A percentile compares a stretch with the other conserved stretches of the same genome.
phyloP scores from a whole-genome alignment of 768 basidiomycete genomes.

The Pleurotus pulmonarius region DNA sequence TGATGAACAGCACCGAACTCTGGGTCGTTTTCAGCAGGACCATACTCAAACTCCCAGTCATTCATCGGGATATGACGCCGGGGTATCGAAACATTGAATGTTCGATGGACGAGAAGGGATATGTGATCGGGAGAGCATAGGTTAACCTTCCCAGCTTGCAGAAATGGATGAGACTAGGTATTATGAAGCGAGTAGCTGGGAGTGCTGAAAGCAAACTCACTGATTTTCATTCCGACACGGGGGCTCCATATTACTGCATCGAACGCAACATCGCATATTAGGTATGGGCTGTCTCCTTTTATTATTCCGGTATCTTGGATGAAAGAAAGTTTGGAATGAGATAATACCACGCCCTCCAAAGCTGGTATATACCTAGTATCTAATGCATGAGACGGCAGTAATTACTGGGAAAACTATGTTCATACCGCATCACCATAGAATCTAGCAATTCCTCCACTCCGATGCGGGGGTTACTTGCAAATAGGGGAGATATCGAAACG shows the following conservation, averaged over 20 bases:
- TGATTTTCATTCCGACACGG: slow-evolving; percentile 71
- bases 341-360: slow-evolving; percentile 82
- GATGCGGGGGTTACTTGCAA: slow-evolving; percentile 62
- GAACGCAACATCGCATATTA: slow-evolving; percentile 70
- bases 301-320: slow-evolving; percentile 60
- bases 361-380: slow-evolving; percentile 78
- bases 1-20: slow-evolving; percentile 48
- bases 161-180: slow-evolving; percentile 1
- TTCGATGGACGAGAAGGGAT: slow-evolving; percentile 83
- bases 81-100: slow-evolving; percentile 95
- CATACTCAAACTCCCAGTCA: slow-evolving; percentile 84
- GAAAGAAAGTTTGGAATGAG: slow-evolving; percentile 78
- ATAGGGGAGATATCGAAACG: slow-evolving; percentile 79
- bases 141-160: slow-evolving; percentile 77
- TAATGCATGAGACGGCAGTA: not conserved
- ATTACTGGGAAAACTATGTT: slow-evolving; percentile 6
- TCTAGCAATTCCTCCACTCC: slow-evolving; percentile 91
- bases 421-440: slow-evolving; percentile 92
- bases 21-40: slow-evolving; percentile 75
- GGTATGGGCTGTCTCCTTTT: slow-evolving; percentile 81
- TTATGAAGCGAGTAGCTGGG: not conserved
- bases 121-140: slow-evolving; percentile 91
- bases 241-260: slow-evolving; percentile 91
- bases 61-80: slow-evolving; percentile 83
- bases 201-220: slow-evolving; percentile 37